Base-by-base conservation (phyloP, 352 stramenopile species). In the Phytophthora pinifolia region DNA sequence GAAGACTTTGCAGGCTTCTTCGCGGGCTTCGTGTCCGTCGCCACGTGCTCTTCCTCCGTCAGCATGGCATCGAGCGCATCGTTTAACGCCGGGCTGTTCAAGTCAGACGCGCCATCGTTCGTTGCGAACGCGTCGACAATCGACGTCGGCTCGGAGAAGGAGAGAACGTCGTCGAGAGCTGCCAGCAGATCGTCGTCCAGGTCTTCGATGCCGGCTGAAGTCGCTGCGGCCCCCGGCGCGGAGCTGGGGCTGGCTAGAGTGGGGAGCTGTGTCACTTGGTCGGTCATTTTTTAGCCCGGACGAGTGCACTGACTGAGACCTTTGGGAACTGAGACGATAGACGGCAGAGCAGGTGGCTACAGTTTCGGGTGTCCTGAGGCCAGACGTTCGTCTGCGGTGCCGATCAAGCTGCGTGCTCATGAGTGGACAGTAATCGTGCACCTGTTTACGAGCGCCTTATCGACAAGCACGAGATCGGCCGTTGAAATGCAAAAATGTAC, bases 151-250 rank as follows among this genome's bases (percentile, higher is more conserved):
- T 72, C 62, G 10, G 25, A 10, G 22, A 76, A 59, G 31, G 62
- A 61, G 37, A 76, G 47, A 33, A 76, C 25, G 51, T 76, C 67
- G 46, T 72, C 62, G 22, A 72, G 34, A 20, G 48, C 59, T 2
- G 56, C 67, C 32, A 72, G 44, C 38, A 72, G 54, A 33, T 57
- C 58, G 3, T 72, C 58, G 59, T 70, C 62, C 31, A 69, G 15
- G 0, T n/a, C 45, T 39, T 30, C 41, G 15, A 57, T 29, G 25
- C 54, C 45, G 51, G 7, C 14, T 34, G 9, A 30, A 29, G 14
- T 45, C 61, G 39, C n/a, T 27, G 22, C 22, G 2, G 22, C 22
- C 22, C 22, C 4, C 22, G 22, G 22, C 22, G 22, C 22, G 22
- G 22, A 27, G 22, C 22, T 27, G 22, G 22, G 22, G 22, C 3